Conservation (phyloP, 1,139 yeast species). For the Hyphopichia wangnamkhiaoensis region DNA sequence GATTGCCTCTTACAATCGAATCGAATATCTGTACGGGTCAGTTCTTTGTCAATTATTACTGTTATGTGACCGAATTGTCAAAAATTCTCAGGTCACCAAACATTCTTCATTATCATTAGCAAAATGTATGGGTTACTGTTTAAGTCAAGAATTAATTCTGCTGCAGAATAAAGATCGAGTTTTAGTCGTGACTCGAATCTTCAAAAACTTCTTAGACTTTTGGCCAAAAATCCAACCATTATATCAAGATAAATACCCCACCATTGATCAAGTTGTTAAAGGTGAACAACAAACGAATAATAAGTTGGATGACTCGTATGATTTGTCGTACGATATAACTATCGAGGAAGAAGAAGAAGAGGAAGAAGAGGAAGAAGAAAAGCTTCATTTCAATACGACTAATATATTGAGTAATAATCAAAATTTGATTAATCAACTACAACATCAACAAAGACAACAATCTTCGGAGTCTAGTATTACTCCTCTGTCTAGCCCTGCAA, state of each 20-base stretch:
- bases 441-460: not conserved
- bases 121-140: conserved; percentile 49
- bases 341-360: conserved; percentile 21
- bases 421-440: not conserved
- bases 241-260: conserved; percentile 14
- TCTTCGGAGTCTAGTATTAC: conserved; percentile 1
- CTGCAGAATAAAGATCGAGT: conserved; percentile 46
- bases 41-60: conserved; percentile 45
- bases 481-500: conserved; percentile 5
- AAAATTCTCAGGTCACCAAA: conserved; percentile 34
- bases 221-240: conserved; percentile 32
- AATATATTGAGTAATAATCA: conserved; percentile 14
- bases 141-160: conserved; percentile 52
- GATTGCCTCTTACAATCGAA: conserved; percentile 15
- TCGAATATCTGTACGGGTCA: conserved; percentile 14
- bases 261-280: conserved; percentile 24
- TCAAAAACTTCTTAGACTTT: conserved; percentile 48
- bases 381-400: conserved; percentile 12
- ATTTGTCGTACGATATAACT: conserved; percentile 32
- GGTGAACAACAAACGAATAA: conserved; percentile 15
- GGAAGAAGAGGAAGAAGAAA: conserved; percentile 16
- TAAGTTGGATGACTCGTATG: conserved; percentile 30
- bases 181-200: conserved; percentile 50
- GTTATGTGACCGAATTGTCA: conserved; percentile 36
- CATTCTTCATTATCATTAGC: conserved; percentile 49